phyloP scores from a whole-genome alignment of 345 rosid species.

The Erodium maritimum region DNA sequence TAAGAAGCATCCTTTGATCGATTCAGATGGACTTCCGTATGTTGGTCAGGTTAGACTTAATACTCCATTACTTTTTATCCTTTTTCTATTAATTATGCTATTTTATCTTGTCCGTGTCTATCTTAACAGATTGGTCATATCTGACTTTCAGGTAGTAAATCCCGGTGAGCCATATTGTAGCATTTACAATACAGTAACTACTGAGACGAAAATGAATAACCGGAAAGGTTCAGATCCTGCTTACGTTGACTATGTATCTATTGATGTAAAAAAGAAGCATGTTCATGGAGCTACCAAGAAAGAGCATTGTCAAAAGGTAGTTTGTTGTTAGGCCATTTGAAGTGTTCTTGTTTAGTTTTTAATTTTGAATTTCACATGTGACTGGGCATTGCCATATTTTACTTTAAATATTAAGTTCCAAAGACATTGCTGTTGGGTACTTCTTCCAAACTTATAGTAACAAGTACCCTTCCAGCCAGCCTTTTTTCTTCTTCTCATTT shows the following conservation, averaged over 20 bases:
- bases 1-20: conserved; percentile 34
- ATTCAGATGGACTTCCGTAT: conserved; percentile 87
- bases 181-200: conserved; percentile 41
- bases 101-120: background rate
- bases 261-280: conserved; percentile 56
- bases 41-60: conserved; percentile 69
- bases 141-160: conserved; percentile 43
- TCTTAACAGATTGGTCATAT: conserved; percentile 2
- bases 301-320: conserved; percentile 61
- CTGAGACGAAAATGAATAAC: conserved; percentile 19
- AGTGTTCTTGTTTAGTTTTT: too few relatives aligned
- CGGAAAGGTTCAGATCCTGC: conserved; percentile 72
- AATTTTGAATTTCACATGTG: too few relatives aligned
- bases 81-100: background rate
- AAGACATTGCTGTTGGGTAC: too few relatives aligned
- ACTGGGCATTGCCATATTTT: too few relatives aligned
- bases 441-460: too few relatives aligned
- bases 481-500: too few relatives aligned
- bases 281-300: too few relatives aligned
- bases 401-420: too few relatives aligned
- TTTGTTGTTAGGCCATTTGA: background rate
- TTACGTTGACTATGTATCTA: conserved; percentile 64
- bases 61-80: conserved; percentile 3
- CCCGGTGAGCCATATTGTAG: conserved; percentile 68
- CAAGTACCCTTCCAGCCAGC: too few relatives aligned